Percentiles rank a stretch among this genome's conserved stretches.
Conservation (phyloP, 1,284 basidiomycete genomes). For the Pseudozyma sp. region DNA sequence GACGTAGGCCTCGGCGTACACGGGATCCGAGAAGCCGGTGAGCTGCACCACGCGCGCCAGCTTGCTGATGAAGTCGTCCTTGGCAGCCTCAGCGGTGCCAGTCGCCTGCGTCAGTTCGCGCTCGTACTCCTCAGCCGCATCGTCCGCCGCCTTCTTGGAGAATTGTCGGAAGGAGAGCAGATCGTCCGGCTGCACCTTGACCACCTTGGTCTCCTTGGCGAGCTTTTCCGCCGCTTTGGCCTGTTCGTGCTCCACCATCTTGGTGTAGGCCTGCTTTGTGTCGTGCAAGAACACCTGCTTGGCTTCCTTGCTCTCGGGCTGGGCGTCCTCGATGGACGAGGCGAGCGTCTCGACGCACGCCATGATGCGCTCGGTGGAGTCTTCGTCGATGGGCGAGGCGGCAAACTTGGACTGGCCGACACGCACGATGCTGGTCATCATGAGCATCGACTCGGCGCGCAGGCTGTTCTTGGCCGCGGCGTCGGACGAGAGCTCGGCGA, state of each 20-base stretch:
- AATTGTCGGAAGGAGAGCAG: constrained; percentile 92
- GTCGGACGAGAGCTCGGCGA: constrained; percentile 74
- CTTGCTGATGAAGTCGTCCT: constrained; percentile 97
- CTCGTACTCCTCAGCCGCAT: constrained; percentile 76
- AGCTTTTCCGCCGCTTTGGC: constrained; percentile 80
- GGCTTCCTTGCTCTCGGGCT: constrained; percentile 74
- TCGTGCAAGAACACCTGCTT: constrained; percentile 89
- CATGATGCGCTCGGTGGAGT: constrained; percentile 95
- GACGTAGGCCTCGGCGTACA: constrained; percentile 98
- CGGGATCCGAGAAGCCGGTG: constrained; percentile 97
- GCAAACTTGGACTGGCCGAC: constrained; percentile 97
- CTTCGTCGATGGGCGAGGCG: constrained; percentile 93
- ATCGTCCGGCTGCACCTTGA: constrained; percentile 90
- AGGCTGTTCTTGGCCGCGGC: constrained; percentile 75
- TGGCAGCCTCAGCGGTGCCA: constrained; percentile 79
- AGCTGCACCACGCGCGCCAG: constrained; percentile 94
- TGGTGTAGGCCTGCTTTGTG: constrained; percentile 90
- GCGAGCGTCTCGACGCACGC: constrained; percentile 93
- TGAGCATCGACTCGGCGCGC: constrained; percentile 94
- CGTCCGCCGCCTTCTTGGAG: constrained; percentile 81
- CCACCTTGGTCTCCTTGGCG: constrained; percentile 79
- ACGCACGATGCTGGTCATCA: constrained; percentile 96
- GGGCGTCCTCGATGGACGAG: constrained; percentile 53
- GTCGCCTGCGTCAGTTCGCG: constrained; percentile 91
- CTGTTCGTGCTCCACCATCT: constrained; percentile 87